Evolutionary conservation across 176 grass and related monocot species (phyloP), one percentile per base, ranked within the genome.

Genomic region (maize (Zea mays)): DNA sequence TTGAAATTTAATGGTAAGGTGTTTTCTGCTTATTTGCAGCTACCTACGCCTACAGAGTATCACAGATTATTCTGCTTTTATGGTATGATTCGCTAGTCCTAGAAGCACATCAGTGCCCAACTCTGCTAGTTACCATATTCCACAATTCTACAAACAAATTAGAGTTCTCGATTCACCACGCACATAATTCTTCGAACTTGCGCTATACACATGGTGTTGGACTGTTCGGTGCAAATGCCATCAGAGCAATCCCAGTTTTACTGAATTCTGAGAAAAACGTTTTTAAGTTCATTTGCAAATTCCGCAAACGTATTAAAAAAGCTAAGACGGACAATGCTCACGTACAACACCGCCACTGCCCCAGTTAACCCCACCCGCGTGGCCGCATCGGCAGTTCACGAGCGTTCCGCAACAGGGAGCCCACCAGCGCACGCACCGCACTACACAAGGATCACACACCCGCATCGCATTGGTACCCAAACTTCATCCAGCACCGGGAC

Each of bases 391-490:
- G 10, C 36, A 39, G 13, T 65, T 52, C 27, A 60, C 34, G 67
- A 46, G 21, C 50, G 11, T 52, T 39, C 12, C n/a, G 6, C 7
- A 46, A 54, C 47, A 17, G 8, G 47, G 4, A 17, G 50, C 7
- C 3, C 57, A 55, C 12, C 33, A 33, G 12, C 8, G 14, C 13
- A 37, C 42, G 16, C 37, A 17, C 15, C 51, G 13, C 14, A 1
- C 35, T 4, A 37, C 3, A 46, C 27, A 47, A 41, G 71, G 77
- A 85, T 85, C 77, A 81, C 48, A 6, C 52, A 68, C 59, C 57
- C 37, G 10, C 17, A 61, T 66, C 34, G 69, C 86, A 89, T 81
- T 72, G 60, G 49, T n/a, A 70, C 7, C 35, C 41, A 10, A 61
- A 16, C 43, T 10, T 4, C 40, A 65, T 0, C 65, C 2, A 7